phyloP scores from a whole-genome alignment of 208 protist genomes.

The Endotrypanum monterogeii region DNA sequence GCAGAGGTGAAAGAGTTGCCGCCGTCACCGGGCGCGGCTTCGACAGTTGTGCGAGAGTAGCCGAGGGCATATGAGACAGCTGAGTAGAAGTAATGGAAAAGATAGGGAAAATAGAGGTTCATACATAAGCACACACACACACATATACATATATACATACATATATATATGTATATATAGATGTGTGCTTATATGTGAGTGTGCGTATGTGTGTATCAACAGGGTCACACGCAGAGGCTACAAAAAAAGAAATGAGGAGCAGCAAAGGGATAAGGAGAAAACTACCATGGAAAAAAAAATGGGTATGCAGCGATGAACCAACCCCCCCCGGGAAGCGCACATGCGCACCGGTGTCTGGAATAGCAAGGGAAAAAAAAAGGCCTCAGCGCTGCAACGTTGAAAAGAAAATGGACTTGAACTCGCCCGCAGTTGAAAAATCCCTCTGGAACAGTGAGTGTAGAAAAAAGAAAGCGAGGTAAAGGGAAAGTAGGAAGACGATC shows the following conservation, averaged over 20 bases:
- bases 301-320: no score
- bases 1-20: neutral
- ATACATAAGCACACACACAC: neutral
- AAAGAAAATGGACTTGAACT: neutral
- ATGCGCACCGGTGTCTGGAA: no score
- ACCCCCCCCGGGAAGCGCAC: neutral
- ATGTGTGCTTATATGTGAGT: neutral
- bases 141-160: neutral
- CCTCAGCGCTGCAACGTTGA: neutral
- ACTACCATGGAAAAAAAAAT: no score
- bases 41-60: neutral
- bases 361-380: neutral
- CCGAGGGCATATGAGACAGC: no score
- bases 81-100: neutral
- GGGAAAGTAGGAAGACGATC: neutral
- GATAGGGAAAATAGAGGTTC: neutral
- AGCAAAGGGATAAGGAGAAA: no score
- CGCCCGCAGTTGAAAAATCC: neutral
- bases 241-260: no score
- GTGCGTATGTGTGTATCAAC: neutral
- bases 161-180: neutral
- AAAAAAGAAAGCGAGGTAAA: neutral
- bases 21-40: neutral
- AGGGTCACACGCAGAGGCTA: neutral
- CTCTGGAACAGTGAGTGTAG: neutral